Conservation (phyloP, 192 early-diverging fungal species). For the Backusella psychrophila region DNA sequence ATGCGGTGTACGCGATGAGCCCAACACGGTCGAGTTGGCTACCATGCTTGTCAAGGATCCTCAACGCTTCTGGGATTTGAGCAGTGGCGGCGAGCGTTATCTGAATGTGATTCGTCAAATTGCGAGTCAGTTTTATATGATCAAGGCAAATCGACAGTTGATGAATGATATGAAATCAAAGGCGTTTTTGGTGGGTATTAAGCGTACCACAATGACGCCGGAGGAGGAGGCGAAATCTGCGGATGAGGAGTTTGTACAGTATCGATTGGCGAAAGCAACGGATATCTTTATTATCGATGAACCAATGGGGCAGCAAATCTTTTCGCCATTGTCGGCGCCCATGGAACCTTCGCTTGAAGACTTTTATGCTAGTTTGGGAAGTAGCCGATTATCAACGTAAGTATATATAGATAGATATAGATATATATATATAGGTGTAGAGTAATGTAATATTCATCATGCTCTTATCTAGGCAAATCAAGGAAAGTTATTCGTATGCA, state of each 20-base stretch:
- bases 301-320: conserved; percentile 65
- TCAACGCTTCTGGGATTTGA: conserved; percentile 32
- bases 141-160: conserved; percentile 43
- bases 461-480: conserved; percentile 28
- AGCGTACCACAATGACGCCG: background rate
- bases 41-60: conserved; percentile 54
- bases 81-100: conserved; percentile 60
- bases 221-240: conserved; percentile 15
- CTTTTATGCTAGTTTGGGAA: conserved; percentile 65
- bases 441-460: no score
- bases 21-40: conserved; percentile 70
- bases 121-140: conserved; percentile 58
- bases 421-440: background rate
- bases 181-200: conserved; percentile 67
- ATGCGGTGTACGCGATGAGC: conserved; percentile 84
- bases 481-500: conserved; percentile 46
- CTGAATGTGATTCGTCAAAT: conserved; percentile 68
- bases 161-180: conserved; percentile 54
- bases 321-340: conserved; percentile 70
- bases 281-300: conserved; percentile 85
- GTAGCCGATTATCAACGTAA: conserved; percentile 60
- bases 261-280: conserved; percentile 60
- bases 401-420: conserved; percentile 24
- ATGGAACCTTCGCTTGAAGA: conserved; percentile 71
- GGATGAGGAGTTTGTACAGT: conserved; percentile 45